Base-by-base conservation (phyloP, 495 filamentous ascomycete genomes). In the Platismatia glauca region DNA sequence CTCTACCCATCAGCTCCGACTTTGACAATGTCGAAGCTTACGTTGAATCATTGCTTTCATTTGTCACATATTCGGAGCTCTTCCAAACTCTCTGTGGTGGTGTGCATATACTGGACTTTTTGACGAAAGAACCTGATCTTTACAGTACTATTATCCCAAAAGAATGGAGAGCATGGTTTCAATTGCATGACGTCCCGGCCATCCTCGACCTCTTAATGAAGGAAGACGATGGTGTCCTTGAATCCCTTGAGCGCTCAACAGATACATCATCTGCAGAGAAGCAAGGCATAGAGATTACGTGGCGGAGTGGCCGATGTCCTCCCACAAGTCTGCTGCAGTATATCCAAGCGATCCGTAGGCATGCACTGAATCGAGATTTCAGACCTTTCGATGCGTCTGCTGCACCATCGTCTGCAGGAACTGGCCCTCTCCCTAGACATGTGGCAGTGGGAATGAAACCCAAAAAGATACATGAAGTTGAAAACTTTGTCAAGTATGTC, bases 101-200 rank as follows among this genome's bases (percentile, higher is more conserved):
- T 39, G 87, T 97, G 4, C 94, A 98, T 71, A 90, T 98, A 60
- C 79, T 97, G 56, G 94, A 97, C 69, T 97, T 98, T 75, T 87
- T 96, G 74, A 96, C 91, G n/a, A 82, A 83, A 56, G 84, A 90
- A 24, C 88, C 89, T 22, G 82, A 86, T 71, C 77, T 96, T 0
- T 97, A 96, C 71, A 80, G 84, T 46, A 74, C 78, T 5, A 77
- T 90, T 3, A 74, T 98, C 16, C 90, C 91, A 1, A 68, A 82
- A 69, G 82, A 89, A 68, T 98, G 94, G 94, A 82, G 86, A 59
- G 63, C 76, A 3, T 97, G 88, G 77, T 87, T 97, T 61, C 72
- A 87, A 38, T 67, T 79, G 50, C 81, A 82, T 66, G 81, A 89
- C 39, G 78, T 90, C 16, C 84, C 90, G 76, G 81, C 82, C 57